Evolutionary conservation across 257 asterid genomes (phyloP).

Genomic region (Solanum ossicruentum): DNA sequence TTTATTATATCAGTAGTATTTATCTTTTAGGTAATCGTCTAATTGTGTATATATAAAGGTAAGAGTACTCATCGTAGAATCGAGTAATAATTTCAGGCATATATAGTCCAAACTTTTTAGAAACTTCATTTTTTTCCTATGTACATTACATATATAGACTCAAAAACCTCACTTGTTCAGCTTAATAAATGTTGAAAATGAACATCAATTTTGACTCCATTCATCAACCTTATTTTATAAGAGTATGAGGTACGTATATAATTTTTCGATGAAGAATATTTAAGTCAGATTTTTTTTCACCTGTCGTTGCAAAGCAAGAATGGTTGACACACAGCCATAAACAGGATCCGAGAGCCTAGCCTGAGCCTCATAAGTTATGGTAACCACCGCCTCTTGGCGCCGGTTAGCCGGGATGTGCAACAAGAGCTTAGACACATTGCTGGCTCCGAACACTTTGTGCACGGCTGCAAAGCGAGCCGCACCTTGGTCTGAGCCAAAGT

Average conservation of each 20-base stretch:
- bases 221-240: not conserved
- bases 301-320: slow-evolving; percentile 77
- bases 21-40: too few relatives aligned
- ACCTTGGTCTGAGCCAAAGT: slow-evolving; percentile 75
- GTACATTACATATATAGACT: not conserved
- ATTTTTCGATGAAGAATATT: not conserved
- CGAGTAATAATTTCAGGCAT: too few relatives aligned
- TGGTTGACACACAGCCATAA: slow-evolving; percentile 76
- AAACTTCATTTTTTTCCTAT: not conserved
- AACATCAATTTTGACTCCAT: not conserved
- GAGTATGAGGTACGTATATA: not conserved
- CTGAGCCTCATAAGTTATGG: slow-evolving; percentile 82
- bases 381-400: slow-evolving; percentile 66
- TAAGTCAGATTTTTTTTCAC: slow-evolving; percentile 4
- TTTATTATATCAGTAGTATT: too few relatives aligned
- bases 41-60: too few relatives aligned
- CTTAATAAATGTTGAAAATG: not conserved
- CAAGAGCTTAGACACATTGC: slow-evolving; percentile 74
- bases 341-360: slow-evolving; percentile 85
- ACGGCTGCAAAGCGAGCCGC: slow-evolving; percentile 87
- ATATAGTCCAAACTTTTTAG: not conserved
- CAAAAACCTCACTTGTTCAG: not conserved
- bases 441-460: slow-evolving; percentile 88
- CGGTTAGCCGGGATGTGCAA: slow-evolving; percentile 53
- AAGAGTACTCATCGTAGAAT: too few relatives aligned